Conservation (phyloP, 2,329 filamentous ascomycete species). For the Fonsecaea erecta region DNA sequence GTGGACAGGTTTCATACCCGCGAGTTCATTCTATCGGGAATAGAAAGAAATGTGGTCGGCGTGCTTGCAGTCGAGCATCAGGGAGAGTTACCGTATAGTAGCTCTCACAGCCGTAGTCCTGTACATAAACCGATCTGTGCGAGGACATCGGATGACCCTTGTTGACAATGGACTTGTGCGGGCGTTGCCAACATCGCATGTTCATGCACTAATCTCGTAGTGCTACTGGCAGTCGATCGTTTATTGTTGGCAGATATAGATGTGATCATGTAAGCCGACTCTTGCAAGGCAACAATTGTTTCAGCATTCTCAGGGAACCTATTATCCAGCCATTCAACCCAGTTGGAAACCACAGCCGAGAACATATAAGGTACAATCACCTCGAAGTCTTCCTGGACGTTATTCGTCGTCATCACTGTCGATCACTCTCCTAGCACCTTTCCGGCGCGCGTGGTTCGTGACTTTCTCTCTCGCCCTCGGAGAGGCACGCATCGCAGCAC, state of each 20-base stretch:
- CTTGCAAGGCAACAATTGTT: neutral
- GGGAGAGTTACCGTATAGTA: too few relatives aligned
- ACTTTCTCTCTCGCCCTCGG: neutral
- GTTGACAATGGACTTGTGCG: neutral
- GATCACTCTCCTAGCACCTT: constrained; percentile 21
- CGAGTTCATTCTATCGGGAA: too few relatives aligned
- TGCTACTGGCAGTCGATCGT: neutral
- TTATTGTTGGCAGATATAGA: neutral
- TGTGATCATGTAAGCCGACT: neutral
- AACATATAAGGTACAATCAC: neutral
- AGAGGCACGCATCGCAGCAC: neutral
- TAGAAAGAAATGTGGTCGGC: too few relatives aligned
- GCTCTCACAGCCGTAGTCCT: too few relatives aligned
- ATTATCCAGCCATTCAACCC: neutral
- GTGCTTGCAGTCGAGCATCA: too few relatives aligned
- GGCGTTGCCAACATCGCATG: neutral
- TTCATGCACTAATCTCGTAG: neutral
- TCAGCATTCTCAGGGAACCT: neutral
- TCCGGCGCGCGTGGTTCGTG: neutral
- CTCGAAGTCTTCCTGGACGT: neutral
- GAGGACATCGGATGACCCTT: neutral
- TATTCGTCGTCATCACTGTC: constrained; percentile 29
- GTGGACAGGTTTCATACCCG: too few relatives aligned
- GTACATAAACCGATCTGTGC: neutral
- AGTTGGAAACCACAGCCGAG: neutral